Conservation (phyloP, 192 early-diverging fungal genomes). For the Tieghemiomyces parasiticus region DNA sequence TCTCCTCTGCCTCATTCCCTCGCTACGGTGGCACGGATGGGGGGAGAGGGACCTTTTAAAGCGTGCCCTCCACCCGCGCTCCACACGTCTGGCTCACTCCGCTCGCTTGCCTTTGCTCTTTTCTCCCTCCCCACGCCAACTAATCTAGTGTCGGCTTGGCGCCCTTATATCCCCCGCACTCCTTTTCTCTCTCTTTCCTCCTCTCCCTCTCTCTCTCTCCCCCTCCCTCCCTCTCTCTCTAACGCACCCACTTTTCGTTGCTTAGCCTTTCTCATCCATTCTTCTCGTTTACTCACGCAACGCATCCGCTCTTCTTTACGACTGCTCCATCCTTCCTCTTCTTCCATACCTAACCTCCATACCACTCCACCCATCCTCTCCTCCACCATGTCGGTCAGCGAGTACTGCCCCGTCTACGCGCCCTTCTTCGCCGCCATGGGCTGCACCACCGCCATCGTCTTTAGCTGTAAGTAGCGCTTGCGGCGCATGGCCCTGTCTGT, state of each 20-base stretch:
- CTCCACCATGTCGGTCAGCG: conserved; percentile 4
- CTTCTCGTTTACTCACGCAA: not conserved
- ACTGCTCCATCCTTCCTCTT: not conserved
- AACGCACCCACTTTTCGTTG: too few species aligned
- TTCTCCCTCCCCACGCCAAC: not conserved
- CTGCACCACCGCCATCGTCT: conserved; percentile 80
- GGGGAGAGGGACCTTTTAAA: too few species aligned
- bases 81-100: not conserved
- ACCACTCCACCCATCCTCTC: not conserved
- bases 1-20: too few species aligned
- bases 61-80: too few species aligned
- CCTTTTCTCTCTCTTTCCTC: not conserved
- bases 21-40: too few species aligned
- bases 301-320: not conserved
- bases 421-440: conserved; percentile 94
- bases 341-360: not conserved
- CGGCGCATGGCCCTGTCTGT: not conserved
- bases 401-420: conserved; percentile 74
- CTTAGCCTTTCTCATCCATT: not conserved
- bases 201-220: too few species aligned
- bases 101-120: not conserved
- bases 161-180: not conserved
- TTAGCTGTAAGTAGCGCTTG: conserved; percentile 71
- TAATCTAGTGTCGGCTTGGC: not conserved
- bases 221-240: too few species aligned